Evolutionary conservation across 2,329 filamentous ascomycete species (phyloP).

Genomic region (Fusarium algeriense): DNA sequence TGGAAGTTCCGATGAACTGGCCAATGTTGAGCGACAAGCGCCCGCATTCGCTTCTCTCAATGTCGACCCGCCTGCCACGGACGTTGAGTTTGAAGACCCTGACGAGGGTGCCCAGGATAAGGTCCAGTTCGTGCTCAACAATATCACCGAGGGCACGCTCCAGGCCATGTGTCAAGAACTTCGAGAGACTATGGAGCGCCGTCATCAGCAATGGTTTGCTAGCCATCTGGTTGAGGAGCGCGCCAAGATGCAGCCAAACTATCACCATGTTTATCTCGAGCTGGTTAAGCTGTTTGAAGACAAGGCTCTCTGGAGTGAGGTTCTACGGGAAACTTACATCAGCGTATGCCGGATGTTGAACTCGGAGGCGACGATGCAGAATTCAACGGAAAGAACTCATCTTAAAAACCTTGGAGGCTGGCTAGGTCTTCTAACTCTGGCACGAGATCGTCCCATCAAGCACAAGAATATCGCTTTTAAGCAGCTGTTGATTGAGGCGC

Average conservation of each 20-base stretch:
- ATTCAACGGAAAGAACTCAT: conserved; percentile 84
- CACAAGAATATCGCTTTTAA: conserved; percentile 98
- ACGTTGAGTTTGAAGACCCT: conserved; percentile 81
- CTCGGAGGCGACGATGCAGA: conserved; percentile 86
- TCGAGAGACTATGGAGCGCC: conserved; percentile 79
- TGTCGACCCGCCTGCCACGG: conserved; percentile 75
- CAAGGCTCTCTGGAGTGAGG: conserved; percentile 83
- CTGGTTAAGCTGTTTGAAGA: conserved; percentile 87
- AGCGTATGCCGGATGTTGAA: conserved; percentile 90
- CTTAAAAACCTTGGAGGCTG: conserved; percentile 94
- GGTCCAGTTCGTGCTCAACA: conserved; percentile 96
- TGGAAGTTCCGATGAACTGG: conserved; percentile 74
- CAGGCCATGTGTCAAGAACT: conserved; percentile 87
- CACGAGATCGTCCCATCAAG: conserved; percentile 93
- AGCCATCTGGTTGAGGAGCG: conserved; percentile 94
- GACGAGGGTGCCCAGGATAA: conserved; percentile 88
- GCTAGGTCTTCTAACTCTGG: conserved; percentile 93
- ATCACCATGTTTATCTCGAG: conserved; percentile 92
- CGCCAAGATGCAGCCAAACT: conserved; percentile 97
- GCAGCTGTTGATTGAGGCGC: conserved; percentile 91
- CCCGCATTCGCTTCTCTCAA: conserved; percentile 84
- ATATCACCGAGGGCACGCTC: conserved; percentile 91
- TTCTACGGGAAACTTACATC: conserved; percentile 92
- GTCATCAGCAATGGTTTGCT: conserved; percentile 96
- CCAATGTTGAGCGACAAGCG: conserved; percentile 68